Conservation (phyloP, 225 moss, liverwort and hornwort species). For the Straminergon stramineum region DNA sequence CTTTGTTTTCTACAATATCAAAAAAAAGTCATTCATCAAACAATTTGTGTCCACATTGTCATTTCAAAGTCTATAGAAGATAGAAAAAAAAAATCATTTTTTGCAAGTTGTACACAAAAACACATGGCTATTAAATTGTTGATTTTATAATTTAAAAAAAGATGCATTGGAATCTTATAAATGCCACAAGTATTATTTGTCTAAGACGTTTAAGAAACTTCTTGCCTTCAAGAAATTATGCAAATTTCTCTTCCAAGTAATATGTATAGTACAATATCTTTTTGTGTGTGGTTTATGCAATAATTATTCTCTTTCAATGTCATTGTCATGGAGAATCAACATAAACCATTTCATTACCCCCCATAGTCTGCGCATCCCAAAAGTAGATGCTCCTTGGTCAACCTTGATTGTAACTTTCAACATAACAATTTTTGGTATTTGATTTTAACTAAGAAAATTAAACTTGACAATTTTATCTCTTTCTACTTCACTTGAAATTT, state of each 20-base stretch:
- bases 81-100: background rate
- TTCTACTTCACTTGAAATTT: too few relatives aligned
- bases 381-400: too few relatives aligned
- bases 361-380: too few relatives aligned
- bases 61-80: accelerated
- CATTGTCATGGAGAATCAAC: too few relatives aligned
- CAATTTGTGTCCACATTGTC: accelerated
- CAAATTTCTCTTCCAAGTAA: background rate
- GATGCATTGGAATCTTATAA: background rate
- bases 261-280: background rate
- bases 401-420: too few relatives aligned
- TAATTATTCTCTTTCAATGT: too few relatives aligned
- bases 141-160: background rate
- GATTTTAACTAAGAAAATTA: too few relatives aligned
- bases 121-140: background rate
- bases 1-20: background rate
- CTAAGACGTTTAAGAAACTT: background rate
- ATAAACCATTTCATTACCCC: too few relatives aligned
- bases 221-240: background rate
- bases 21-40: accelerated
- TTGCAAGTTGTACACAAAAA: background rate
- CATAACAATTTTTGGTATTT: too few relatives aligned
- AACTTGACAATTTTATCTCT: too few relatives aligned
- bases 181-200: background rate
- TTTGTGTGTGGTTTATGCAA: too few relatives aligned